phyloP scores from a whole-genome alignment of 2,329 filamentous ascomycete genomes.

The Colletotrichum sublineola region DNA sequence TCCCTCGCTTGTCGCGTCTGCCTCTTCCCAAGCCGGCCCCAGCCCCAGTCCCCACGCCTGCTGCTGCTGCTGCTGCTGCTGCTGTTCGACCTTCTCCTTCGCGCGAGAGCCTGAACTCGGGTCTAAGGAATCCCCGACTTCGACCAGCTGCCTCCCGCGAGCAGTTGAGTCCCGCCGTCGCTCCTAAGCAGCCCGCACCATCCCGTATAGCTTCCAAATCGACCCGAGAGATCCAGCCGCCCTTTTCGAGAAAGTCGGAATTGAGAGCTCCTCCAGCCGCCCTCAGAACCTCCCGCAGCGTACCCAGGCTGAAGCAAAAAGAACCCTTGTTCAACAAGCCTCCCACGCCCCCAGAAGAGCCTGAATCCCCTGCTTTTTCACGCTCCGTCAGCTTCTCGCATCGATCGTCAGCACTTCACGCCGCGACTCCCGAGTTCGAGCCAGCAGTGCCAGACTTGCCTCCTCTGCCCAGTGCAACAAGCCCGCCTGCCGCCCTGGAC shows the following conservation, averaged over 20 bases:
- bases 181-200: conserved; percentile 29
- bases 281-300: conserved; percentile 21
- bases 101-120: conserved; percentile 46
- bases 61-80: conserved; percentile 31
- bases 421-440: conserved; percentile 14
- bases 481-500: conserved; percentile 34
- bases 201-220: conserved; percentile 28
- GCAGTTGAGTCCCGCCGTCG: conserved; percentile 42
- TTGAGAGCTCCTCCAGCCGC: conserved; percentile 11
- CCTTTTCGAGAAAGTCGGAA: conserved; percentile 38
- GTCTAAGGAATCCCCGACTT: conserved; percentile 49
- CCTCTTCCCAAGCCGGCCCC: conserved; percentile 50
- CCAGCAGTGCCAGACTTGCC: conserved; percentile 29
- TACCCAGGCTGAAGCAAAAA: conserved; percentile 33
- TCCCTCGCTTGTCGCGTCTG: conserved; percentile 56
- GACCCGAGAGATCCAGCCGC: conserved; percentile 39
- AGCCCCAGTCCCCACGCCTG: conserved; percentile 27
- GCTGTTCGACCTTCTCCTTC: conserved; percentile 49
- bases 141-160: conserved; percentile 53
- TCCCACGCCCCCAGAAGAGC: conserved; percentile 38
- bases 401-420: conserved; percentile 47
- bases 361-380: conserved; percentile 46
- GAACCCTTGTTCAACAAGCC: conserved; percentile 37
- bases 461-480: conserved; percentile 21
- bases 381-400: conserved; percentile 50